These are phyloP conservation scores for Coriaria nepalensis DNA, from an alignment of 306 rosid species.

Conservation along the genomic window DNA sequence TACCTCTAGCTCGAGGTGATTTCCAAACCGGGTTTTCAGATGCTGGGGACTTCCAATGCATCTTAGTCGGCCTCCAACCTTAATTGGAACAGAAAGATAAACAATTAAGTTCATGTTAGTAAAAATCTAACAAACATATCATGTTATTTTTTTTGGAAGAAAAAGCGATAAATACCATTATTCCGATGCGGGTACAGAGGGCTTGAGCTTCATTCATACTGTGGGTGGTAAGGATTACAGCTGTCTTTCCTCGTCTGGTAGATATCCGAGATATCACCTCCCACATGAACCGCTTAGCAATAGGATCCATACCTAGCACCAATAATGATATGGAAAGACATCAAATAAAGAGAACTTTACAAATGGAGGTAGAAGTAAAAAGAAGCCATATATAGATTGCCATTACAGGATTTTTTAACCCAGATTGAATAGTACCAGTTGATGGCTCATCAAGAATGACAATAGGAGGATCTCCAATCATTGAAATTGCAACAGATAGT, in stretches of 20 bases:
- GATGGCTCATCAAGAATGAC: constrained; percentile 98
- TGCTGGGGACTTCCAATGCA: constrained; percentile 97
- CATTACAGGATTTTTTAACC: too few species aligned
- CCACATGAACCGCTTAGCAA: constrained; percentile 98
- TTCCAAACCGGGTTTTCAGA: constrained; percentile 83
- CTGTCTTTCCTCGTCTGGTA: constrained; percentile 90
- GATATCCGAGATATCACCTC: constrained; percentile 90
- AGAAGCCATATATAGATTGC: background rate
- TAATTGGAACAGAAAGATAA: constrained; percentile 18
- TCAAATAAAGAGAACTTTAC: background rate
- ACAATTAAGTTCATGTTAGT: constrained; percentile 4
- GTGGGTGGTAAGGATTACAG: constrained; percentile 85
- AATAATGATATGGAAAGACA: constrained; percentile 10
- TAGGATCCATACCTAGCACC: constrained; percentile 82
- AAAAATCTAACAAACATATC: background rate
- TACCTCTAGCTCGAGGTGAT: constrained; percentile 92
- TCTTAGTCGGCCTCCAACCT: constrained; percentile 83
- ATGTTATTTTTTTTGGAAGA: constrained; percentile 15
- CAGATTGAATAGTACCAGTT: constrained; percentile 37
- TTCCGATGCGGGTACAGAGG: constrained; percentile 84
- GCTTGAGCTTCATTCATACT: constrained; percentile 99
- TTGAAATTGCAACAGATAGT: constrained; percentile 88
- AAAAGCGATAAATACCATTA: constrained; percentile 46
- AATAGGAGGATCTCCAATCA: constrained; percentile 95
- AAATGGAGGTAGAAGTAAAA: background rate